Base-by-base conservation (phyloP, 169 alveolate species). In the Eimeria mitis region DNA sequence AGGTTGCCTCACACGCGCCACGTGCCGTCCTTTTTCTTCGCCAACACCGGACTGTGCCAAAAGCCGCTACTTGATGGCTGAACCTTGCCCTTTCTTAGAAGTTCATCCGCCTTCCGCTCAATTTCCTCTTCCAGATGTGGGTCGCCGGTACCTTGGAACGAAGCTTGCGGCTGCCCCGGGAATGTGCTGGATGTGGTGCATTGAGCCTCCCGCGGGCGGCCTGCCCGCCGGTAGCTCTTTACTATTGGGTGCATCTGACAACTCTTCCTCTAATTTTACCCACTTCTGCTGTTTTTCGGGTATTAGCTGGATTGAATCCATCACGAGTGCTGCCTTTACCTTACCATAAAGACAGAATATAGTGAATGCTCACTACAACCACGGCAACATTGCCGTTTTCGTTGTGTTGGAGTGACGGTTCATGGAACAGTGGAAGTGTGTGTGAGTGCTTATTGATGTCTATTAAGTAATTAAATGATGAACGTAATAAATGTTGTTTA, bases 131-230 rank as follows among this genome's bases (percentile, higher is more conserved):
- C 37, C 4, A 23, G n/a, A 7, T 65, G 37, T 5, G 75, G 75
- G 75, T 23, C 75, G n/a, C 75, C 37, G 75, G 37, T 65, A 65
- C 75, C 37, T 28, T 65, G 75, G 42, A 65, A 31, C 75, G 13
- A 28, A 65, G 75, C 75, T 65, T 65, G 75, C 28, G 75, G 75
- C 75, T 65, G 75, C 75, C 16, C 75, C 75, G 13, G 75, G 75
- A 13, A 65, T 65, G n/a, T 5, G 75, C 16, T 31, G 28, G 37
- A 65, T 65, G 37, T 13, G 75, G 16, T 65, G 37, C 75, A 31
- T 31, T 65, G 75, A 31, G 75, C 37, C 28, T 28, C 11, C 16
- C 4, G 37, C 75, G 37, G 75, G 75, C 13, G 37, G 75, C 75
- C 75, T 3, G 42, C 75, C 75, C 37, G 37, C 37, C 42, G 42